These are phyloP conservation scores for Blumeria graminis DNA, from an alignment of 2,329 filamentous ascomycete genomes.

Conservation along the genomic window DNA sequence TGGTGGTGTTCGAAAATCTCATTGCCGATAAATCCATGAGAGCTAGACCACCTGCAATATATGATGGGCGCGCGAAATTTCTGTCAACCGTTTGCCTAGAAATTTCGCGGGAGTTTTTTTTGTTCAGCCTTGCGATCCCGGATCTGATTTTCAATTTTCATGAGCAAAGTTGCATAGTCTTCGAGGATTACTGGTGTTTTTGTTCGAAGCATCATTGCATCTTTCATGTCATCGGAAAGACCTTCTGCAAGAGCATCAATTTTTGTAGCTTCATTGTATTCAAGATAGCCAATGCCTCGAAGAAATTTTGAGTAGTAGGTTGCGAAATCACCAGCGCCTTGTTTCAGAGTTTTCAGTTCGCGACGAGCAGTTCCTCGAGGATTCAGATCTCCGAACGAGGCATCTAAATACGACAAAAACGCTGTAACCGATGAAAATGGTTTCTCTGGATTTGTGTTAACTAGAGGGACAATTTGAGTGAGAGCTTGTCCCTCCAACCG, in stretches of 20 bases:
- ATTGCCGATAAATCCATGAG: neutral
- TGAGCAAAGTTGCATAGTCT: neutral
- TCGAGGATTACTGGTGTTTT: neutral
- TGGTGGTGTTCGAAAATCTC: neutral
- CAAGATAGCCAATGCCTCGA: neutral
- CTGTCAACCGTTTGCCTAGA: neutral
- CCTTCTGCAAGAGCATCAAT: neutral
- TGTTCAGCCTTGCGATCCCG: neutral
- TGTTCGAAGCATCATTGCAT: neutral
- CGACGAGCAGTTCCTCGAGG: neutral
- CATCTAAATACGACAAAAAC: neutral
- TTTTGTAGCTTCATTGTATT: neutral
- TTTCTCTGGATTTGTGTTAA: neutral
- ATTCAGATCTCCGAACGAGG: neutral
- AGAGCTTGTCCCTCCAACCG: neutral
- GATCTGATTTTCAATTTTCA: neutral
- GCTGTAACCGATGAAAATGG: neutral
- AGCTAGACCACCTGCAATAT: neutral
- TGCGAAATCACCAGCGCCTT: neutral
- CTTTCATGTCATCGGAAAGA: neutral
- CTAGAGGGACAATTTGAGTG: neutral
- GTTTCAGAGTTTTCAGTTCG: neutral
- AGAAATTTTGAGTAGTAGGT: neutral
- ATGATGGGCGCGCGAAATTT: neutral
- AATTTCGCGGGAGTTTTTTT: too few species aligned